Evolutionary conservation across 768 basidiomycete species (phyloP).

Genomic region (Myochromella boudieri): DNA sequence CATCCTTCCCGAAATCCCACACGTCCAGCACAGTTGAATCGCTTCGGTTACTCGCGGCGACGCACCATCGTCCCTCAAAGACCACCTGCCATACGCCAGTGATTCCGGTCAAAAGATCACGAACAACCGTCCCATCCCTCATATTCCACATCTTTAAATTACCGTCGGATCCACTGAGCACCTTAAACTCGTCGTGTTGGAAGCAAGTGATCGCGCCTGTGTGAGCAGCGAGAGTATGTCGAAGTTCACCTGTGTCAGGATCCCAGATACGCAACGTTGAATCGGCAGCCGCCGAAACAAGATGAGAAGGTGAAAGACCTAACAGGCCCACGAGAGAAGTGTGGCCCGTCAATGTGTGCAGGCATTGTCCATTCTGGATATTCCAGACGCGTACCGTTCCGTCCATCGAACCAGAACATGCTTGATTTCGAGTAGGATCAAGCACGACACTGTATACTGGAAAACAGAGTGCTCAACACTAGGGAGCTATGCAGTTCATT

Average conservation of each 20-base stretch:
- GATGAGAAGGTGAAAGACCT: slow-evolving; percentile 82
- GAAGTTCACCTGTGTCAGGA: slow-evolving; percentile 76
- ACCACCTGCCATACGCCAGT: slow-evolving; percentile 98
- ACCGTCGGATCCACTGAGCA: slow-evolving; percentile 93
- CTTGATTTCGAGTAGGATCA: slow-evolving; percentile 82
- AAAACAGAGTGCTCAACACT: slow-evolving; percentile 3
- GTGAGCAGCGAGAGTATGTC: slow-evolving; percentile 84
- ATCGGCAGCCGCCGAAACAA: slow-evolving; percentile 96
- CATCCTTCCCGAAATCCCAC: slow-evolving; percentile 83
- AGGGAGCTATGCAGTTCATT: not conserved
- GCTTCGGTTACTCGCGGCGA: slow-evolving; percentile 86
- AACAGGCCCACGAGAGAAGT: slow-evolving; percentile 94
- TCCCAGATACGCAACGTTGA: slow-evolving; percentile 96
- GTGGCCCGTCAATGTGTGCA: slow-evolving; percentile 84
- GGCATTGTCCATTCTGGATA: slow-evolving; percentile 75
- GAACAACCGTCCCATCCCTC: slow-evolving; percentile 78
- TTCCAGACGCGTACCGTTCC: slow-evolving; percentile 96
- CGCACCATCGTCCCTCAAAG: slow-evolving; percentile 91
- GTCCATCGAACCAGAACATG: slow-evolving; percentile 98
- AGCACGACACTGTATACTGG: slow-evolving; percentile 96
- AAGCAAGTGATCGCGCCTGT: slow-evolving; percentile 99
- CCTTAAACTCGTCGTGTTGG: slow-evolving; percentile 97
- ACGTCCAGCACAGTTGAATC: slow-evolving; percentile 82
- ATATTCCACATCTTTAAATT: slow-evolving; percentile 99
- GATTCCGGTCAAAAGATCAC: slow-evolving; percentile 88